Percentiles rank a stretch among this genome's conserved stretches.
Conservation (phyloP, 345 rosid species). For the Gossypium mustelinum region DNA sequence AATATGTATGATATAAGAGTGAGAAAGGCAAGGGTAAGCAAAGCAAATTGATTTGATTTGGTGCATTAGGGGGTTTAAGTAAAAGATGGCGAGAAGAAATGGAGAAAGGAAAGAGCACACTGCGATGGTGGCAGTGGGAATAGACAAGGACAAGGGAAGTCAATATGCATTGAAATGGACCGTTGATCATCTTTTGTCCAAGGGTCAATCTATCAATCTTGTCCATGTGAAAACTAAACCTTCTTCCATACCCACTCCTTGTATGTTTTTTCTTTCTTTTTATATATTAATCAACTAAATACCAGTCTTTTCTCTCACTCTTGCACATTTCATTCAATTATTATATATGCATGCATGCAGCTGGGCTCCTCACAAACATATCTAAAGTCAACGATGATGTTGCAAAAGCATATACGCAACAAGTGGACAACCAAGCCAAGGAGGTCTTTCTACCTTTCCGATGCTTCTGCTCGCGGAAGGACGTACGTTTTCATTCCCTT, state of each 20-base stretch:
- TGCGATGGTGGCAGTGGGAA: conserved; percentile 57
- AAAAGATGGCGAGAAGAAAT: conserved; percentile 14
- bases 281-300: no score
- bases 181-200: conserved; percentile 48
- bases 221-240: conserved; percentile 52
- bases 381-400: conserved; percentile 25
- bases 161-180: conserved; percentile 78
- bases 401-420: conserved; percentile 24
- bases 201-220: conserved; percentile 59
- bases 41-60: background rate
- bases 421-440: conserved; percentile 32
- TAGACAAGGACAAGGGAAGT: conserved; percentile 76
- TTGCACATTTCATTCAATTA: no score
- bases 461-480: conserved; percentile 75
- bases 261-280: conserved; percentile 21
- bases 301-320: no score
- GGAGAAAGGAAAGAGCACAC: conserved; percentile 27
- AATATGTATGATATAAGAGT: background rate
- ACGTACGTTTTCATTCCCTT: conserved; percentile 32
- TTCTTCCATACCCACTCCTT: conserved; percentile 36
- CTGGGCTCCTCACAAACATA: conserved; percentile 25
- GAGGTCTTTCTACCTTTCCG: conserved; percentile 82
- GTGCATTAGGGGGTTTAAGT: background rate
- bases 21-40: background rate
- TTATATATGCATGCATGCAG: conserved; percentile 27